phyloP scores from a whole-genome alignment of 148 eudicot species.

The Pouteria glomerata region DNA sequence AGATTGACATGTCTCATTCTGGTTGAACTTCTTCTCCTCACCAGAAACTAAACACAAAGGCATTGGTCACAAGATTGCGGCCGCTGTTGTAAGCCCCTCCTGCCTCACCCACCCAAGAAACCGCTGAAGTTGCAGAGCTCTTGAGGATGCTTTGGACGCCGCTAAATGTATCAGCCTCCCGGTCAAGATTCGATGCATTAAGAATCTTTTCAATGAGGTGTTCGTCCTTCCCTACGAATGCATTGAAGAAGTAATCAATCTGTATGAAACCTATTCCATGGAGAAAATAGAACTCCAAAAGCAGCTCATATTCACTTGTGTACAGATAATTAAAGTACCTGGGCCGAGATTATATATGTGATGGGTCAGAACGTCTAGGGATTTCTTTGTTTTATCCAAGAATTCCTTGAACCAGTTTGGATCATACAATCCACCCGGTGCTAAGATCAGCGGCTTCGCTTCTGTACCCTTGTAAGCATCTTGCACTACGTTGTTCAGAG shows the following conservation, averaged over 20 bases:
- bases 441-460: slow-evolving; percentile 44
- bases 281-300: background rate
- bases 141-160: slow-evolving; percentile 11
- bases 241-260: background rate
- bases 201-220: slow-evolving; percentile 14
- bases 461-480: slow-evolving; percentile 39
- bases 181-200: slow-evolving; percentile 12
- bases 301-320: background rate
- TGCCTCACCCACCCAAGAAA: slow-evolving; percentile 21
- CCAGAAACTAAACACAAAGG: slow-evolving; percentile 21
- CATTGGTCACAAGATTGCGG: slow-evolving; percentile 16
- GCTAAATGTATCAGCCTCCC: background rate
- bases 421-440: slow-evolving; percentile 82
- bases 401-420: slow-evolving; percentile 53
- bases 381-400: slow-evolving; percentile 34
- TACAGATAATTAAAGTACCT: slow-evolving; percentile 38
- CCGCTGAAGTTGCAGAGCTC: slow-evolving; percentile 10
- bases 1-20: no score
- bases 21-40: background rate
- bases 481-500: slow-evolving; percentile 38
- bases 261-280: background rate
- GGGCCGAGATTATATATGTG: slow-evolving; percentile 92
- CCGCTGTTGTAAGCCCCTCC: slow-evolving; percentile 25
- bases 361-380: slow-evolving; percentile 56
- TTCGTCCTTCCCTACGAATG: slow-evolving; percentile 15